phyloP scores from a whole-genome alignment of 352 stramenopile genomes.

The Globisporangium nodosum region DNA sequence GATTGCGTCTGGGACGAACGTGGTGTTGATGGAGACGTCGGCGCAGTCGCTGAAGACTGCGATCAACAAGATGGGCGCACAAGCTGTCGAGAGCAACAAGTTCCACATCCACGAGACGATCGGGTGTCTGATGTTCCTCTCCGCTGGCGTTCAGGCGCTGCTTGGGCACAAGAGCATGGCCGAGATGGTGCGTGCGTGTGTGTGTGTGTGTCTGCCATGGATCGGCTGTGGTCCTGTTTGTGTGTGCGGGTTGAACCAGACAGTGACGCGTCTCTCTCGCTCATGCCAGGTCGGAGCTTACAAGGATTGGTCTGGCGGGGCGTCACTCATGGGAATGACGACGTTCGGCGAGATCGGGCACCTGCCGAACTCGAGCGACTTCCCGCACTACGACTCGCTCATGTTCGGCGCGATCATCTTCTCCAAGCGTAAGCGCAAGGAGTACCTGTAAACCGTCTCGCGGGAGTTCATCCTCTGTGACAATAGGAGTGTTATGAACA shows the following conservation, averaged over 20 bases:
- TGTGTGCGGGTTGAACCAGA: too few species aligned
- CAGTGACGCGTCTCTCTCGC: background rate
- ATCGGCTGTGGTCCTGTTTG: too few species aligned
- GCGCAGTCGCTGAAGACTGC: constrained; percentile 72
- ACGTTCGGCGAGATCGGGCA: constrained; percentile 86
- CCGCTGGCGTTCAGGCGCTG: constrained; percentile 76
- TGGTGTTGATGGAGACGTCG: constrained; percentile 87
- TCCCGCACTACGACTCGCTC: constrained; percentile 85
- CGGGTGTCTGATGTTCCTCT: constrained; percentile 85
- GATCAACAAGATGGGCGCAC: constrained; percentile 83
- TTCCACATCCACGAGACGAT: constrained; percentile 82
- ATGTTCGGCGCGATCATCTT: constrained; percentile 88
- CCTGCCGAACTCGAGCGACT: constrained; percentile 70
- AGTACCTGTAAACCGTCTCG: constrained; percentile 37
- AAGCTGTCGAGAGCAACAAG: constrained; percentile 70
- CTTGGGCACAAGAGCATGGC: constrained; percentile 85
- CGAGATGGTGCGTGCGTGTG: constrained; percentile 53
- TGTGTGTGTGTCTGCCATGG: background rate
- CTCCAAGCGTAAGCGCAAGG: constrained; percentile 77
- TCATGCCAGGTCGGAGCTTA: constrained; percentile 71
- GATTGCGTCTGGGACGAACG: constrained; percentile 64
- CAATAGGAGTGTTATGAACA: too few species aligned
- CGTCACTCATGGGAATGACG: constrained; percentile 83
- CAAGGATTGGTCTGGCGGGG: constrained; percentile 75
- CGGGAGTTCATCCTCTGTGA: too few species aligned